Base-by-base conservation (phyloP, 2,329 filamentous ascomycete species). In the Penicillium sp. region DNA sequence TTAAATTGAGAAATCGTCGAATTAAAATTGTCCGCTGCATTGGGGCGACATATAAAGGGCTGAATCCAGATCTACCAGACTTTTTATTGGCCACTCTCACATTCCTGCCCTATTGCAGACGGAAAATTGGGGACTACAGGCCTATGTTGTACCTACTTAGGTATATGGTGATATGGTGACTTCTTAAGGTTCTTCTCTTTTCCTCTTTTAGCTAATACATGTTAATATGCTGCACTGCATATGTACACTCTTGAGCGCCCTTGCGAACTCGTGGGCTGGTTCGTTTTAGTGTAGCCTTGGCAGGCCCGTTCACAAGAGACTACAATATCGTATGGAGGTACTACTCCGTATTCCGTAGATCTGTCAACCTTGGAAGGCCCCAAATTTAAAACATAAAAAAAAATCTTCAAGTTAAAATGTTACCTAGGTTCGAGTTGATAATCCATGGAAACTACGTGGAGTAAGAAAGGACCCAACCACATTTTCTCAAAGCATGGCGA, bases 1-100 rank as follows among this genome's bases (percentile, higher is more conserved):
- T 39, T 35, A 50, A 49, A 42, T 54, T 50, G 44, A 50, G 46
- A 55, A 55, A 31, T 44, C n/a, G 20, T 14, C 38, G 9, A 42
- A 32, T 29, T 29, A 29, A 22, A 24, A 22, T 22, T 4, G 32
- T 37, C 14, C 47, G 11, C 26, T 42, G 37, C 26, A 42, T 20
- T 52, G 39, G 32, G 40, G 37, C 32, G n/a, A 37, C 18, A 22
- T 6, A 7, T 10, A 18, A 37, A 18, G 16, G 1, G 48, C 46
- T 29, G 38, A 34, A 38, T 44, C 39, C 50, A 51, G 50, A 20
- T 14, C n/a, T 38, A 5, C 7, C 5, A 5, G 3, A 2, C 3
- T n/a, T 31, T 2, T 9, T n/a, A 53, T 49, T 53, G 51, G 51
- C 11, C 11, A 16, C 0, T 7, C n/a, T 42, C n/a, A 50, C 52